Evolutionary conservation across 805 yeast species (phyloP).

Genomic region (Hanseniaspora guilliermondii): DNA sequence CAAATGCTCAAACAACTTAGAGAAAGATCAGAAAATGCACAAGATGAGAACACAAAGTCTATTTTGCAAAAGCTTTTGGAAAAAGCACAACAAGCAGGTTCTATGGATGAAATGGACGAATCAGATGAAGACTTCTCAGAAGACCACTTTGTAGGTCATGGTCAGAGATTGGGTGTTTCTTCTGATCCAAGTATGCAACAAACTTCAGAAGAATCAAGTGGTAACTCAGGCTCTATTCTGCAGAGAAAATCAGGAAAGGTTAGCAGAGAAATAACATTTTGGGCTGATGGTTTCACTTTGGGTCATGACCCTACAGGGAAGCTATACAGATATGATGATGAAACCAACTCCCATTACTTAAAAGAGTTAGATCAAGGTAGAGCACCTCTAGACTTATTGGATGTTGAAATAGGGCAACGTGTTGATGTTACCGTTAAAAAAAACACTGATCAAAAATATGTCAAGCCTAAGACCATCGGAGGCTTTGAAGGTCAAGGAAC

Average conservation of each 20-base stretch:
- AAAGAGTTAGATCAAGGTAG: constrained; percentile 76
- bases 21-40: constrained; percentile 18
- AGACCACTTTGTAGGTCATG: constrained; percentile 30
- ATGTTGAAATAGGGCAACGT: constrained; percentile 80
- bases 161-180: constrained; percentile 32
- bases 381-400: constrained; percentile 73
- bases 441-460: constrained; percentile 68
- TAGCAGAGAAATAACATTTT: constrained; percentile 73
- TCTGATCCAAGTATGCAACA: constrained; percentile 20
- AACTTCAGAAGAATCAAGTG: constrained; percentile 26
- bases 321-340: constrained; percentile 79
- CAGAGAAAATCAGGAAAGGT: constrained; percentile 37
- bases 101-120: constrained; percentile 29
- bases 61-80: constrained; percentile 46
- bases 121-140: constrained; percentile 23
- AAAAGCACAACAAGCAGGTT: constrained; percentile 55
- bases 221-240: constrained; percentile 7
- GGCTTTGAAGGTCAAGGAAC: constrained; percentile 74
- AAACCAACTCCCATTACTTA: constrained; percentile 66
- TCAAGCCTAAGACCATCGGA: constrained; percentile 51
- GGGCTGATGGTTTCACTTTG: constrained; percentile 93
- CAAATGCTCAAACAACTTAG: constrained; percentile 11
- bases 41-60: constrained; percentile 26
- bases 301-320: constrained; percentile 61
- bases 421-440: constrained; percentile 82